Evolutionary conservation across 2,329 filamentous ascomycete species (phyloP), one percentile per base, ranked within the genome.

Genomic region (Hirsutella thompsonii): DNA sequence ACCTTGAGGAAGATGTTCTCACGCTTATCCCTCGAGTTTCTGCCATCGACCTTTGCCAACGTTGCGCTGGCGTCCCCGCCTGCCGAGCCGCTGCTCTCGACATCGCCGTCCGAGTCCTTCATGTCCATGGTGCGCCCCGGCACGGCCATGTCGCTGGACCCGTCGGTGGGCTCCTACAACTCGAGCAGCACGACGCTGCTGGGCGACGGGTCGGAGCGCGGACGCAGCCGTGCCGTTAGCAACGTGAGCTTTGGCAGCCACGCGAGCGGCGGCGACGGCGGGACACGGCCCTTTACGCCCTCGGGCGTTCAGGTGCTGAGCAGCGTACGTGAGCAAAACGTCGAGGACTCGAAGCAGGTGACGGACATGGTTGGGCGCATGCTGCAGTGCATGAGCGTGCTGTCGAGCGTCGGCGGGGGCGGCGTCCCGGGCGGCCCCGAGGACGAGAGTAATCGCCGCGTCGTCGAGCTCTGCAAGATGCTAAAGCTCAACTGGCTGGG

Each of bases 401-500:
- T 98, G 19, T 84, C 86, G 3, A 81, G 80, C 46, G 75, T 94
- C 11, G 81, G 68, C 19, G 57, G 54, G 36, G 77, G n/a, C n/a
- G n/a, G n/a, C n/a, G n/a, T n/a, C n/a, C n/a, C 71, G 1, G 75
- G 74, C 9, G 58, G 53, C 37, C 77, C 69, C 1, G 74, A 76
- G 18, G 86, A 93, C 47, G 78, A 82, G 30, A 72, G 76, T 2
- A 85, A 90, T 55, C 74, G 72, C 42, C 86, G 82, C 61, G 83
- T 96, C 53, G 83, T 90, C 46, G 76, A 89, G 53, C 66, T 98
- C 46, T 87, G 83, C 43, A 82, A 86, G 55, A 79, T 92, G 51
- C 67, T 98, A 46, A 98, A 96, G 63, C 78, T 95, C 53, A 98
- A 98, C 60, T 98, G 92, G 92, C 72, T 98, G 2, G 90, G 90